Evolutionary conservation across 768 basidiomycete species (phyloP).

Genomic region (Podaxis carcinomalis): DNA sequence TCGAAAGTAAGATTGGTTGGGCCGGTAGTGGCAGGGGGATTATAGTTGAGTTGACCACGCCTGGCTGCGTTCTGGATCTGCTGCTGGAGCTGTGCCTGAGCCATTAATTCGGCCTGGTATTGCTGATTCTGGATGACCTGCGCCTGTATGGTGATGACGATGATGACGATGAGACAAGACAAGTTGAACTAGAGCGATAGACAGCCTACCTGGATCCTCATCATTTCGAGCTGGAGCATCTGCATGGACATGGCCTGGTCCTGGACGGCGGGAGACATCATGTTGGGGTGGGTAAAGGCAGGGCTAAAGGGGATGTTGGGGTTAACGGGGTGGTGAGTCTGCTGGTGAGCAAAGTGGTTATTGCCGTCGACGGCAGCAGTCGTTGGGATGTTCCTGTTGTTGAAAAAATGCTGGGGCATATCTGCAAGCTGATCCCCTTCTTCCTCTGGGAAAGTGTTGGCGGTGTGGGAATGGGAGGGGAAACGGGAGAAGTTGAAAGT

Average conservation of each 20-base stretch:
- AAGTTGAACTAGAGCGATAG: background rate
- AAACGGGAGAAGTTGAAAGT: conserved; percentile 65
- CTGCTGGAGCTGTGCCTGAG: conserved; percentile 37
- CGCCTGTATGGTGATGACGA: conserved; percentile 34
- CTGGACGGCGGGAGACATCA: conserved; percentile 47
- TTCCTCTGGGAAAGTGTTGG: conserved; percentile 46
- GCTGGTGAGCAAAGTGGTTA: conserved; percentile 66
- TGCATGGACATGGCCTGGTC: conserved; percentile 74
- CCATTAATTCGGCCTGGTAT: conserved; percentile 67
- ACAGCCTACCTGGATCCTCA: conserved; percentile 68
- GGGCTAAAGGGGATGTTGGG: conserved; percentile 54
- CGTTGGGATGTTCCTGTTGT: conserved; percentile 52
- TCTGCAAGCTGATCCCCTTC: conserved; percentile 61
- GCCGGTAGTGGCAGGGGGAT: conserved; percentile 70
- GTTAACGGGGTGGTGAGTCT: conserved; percentile 43
- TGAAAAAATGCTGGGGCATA: conserved; percentile 50
- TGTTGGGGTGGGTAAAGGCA: conserved; percentile 38
- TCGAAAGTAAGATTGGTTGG: conserved; percentile 64
- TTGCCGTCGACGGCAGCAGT: conserved; percentile 71
- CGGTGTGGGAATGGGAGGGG: conserved; percentile 27
- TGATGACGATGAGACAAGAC: conserved; percentile 16
- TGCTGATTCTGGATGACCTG: conserved; percentile 78
- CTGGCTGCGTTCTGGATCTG: conserved; percentile 37
- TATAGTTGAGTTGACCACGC: conserved; percentile 44
- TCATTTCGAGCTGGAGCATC: conserved; percentile 79